A percentile compares a stretch with the other conserved stretches of the same genome.
These are phyloP conservation scores for Astrocystis sublimbata DNA, from an alignment of 495 filamentous ascomycete genomes.

Conservation along the genomic window DNA sequence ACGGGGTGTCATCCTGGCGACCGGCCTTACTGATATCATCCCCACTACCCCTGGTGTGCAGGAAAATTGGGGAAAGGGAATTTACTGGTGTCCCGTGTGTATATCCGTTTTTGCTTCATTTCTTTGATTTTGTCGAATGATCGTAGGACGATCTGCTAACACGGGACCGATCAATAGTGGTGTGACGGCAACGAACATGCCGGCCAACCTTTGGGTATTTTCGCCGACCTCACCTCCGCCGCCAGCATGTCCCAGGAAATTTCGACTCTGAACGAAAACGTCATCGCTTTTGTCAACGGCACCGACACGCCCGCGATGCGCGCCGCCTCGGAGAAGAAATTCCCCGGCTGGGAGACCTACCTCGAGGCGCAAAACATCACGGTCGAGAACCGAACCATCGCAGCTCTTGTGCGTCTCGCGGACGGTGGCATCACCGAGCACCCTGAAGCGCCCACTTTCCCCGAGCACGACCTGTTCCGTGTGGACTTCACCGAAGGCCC, in stretches of 20 bases:
- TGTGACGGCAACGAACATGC: slow-evolving; percentile 62
- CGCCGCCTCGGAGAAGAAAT: slow-evolving; percentile 38
- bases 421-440: slow-evolving; percentile 42
- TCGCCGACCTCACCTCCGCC: slow-evolving; percentile 45
- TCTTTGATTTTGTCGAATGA: neutral
- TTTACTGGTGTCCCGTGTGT: slow-evolving; percentile 55
- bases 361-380: slow-evolving; percentile 49
- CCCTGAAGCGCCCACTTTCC: slow-evolving; percentile 36
- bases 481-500: slow-evolving; percentile 53
- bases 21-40: slow-evolving; percentile 55
- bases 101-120: too few relatives aligned
- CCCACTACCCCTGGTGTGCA: slow-evolving; percentile 53
- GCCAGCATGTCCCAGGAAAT: slow-evolving; percentile 48
- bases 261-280: slow-evolving; percentile 45
- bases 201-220: slow-evolving; percentile 55
- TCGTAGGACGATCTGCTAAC: neutral
- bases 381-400: slow-evolving; percentile 57
- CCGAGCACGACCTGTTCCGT: slow-evolving; percentile 52
- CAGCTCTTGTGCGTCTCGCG: slow-evolving; percentile 46
- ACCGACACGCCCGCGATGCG: slow-evolving; percentile 47
- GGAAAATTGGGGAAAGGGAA: slow-evolving; percentile 57
- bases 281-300: slow-evolving; percentile 56
- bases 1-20: slow-evolving; percentile 57
- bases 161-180: slow-evolving; percentile 35
- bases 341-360: slow-evolving; percentile 49